Base-by-base conservation (phyloP, 768 basidiomycete species). In the Mycena haematopus region DNA sequence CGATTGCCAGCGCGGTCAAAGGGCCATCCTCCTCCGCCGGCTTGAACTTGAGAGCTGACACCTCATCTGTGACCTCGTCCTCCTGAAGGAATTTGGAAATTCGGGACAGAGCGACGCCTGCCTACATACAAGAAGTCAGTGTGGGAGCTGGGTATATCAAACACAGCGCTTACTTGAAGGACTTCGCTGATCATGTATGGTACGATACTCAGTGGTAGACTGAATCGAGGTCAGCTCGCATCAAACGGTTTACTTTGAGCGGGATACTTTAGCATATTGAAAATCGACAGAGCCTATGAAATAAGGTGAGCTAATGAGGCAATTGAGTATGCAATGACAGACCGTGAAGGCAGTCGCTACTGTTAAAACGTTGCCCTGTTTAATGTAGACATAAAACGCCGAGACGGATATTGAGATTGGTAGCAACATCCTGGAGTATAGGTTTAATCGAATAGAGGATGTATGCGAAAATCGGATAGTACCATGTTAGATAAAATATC, bases 401-500 rank as follows among this genome's bases (percentile, higher is more conserved):
- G 90, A 81, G 58, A 95, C 81, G 1, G 92, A 93, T 19, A 96
- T 86, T n/a, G 90, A 73, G 47, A 94, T 86, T 0, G 94, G 95
- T 0, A 90, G 90, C 14, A 82, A 21, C 52, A 40, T 24, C 36
- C 52, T 53, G 11, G 17, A 25, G 15, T 5, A 22, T 10, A 22
- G 22, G 17, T 25, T 53, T 25, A 25, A 19, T 25, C 17, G 22
- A 25, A 21, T 42, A n/a, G 6, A 45, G 36, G 14, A 25, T 2
- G 29, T n/a, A 25, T 21, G 22, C 1, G 3, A 25, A 24, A n/a
- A 24, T 38, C 24, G 24, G 21, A 10, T 25, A n/a, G n/a, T n/a
- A 25, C 52, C 47, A 50, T 50, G 52, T 53, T 40, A 27, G 8
- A 36, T 14, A 14, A 2, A 13, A 25, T 38, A 24, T 22, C 25